Base-by-base conservation (phyloP, 2,329 filamentous ascomycete species). In the Decorospora gaudefroyi region DNA sequence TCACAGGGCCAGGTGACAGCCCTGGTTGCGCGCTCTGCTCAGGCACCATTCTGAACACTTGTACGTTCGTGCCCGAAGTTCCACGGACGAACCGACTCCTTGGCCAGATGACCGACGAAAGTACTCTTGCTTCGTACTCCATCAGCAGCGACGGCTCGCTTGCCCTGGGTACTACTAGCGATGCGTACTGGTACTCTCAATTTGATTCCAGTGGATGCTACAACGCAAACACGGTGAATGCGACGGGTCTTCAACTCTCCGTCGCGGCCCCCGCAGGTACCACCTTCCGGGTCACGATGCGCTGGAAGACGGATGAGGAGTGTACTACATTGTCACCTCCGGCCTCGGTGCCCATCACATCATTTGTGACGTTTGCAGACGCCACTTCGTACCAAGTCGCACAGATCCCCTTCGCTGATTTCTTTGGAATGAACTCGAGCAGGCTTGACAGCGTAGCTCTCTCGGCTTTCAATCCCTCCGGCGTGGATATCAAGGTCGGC, bases 11-110 rank as follows among this genome's bases (percentile, higher is more conserved):
- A n/a, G 28, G 22, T 27, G n/a, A 46, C 9, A 42, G 32, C 22
- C 43, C 43, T 4, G 43, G 43, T 25, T 46, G 43, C 10, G 26
- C 32, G 21, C 32, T 46, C 9, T 46, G 43, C 27, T 46, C 43
- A 11, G 43, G 43, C 11, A 46, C 43, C 6, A 42, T 46, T 1
- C 13, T 46, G 4, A 46, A 46, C n/a, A 42, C 43, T 0, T 46
- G 43, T 27, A 46, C 43, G 11, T 46, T 42, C 12, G 27, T 34
- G 8, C 27, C 38, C 0, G 31, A 46, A 6, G 9, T 42, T 6
- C 43, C 43, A 2, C 37, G 43, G 1, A 27, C 13, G 1, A 46
- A 46, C 2, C 27, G 37, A 26, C 38, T 46, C 1, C 27, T 46
- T 15, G 38, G 43, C 6, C 25, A 9, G 3, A 27, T 42, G 21